Evolutionary conservation across 192 early-diverging fungal genomes (phyloP), one percentile per base, ranked within the genome.

Genomic region (Backusella morwellensis): DNA sequence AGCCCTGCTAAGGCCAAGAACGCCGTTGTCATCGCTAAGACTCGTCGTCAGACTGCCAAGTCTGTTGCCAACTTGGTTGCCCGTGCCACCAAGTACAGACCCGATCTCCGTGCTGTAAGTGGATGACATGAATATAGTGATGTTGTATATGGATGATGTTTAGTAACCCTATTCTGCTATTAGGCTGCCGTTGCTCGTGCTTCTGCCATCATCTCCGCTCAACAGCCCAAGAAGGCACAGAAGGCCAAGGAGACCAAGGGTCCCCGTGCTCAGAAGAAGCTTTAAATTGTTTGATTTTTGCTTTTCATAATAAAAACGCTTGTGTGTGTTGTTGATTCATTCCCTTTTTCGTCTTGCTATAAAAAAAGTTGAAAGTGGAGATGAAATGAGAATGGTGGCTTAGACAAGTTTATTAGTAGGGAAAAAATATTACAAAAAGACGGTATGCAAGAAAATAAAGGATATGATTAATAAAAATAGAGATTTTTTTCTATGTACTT

Each of bases 161-260:
- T 74, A 21, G 1, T 66, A 40, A 78, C 17, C 66, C 21, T 32
- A 15, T 35, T 36, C 66, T 38, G 19, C 14, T 38, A 50, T 54
- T 84, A 91, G 90, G 89, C 88, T 78, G 92, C 94, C 77, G 87
- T 93, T 74, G 92, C 91, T 76, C 92, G 94, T 78, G 88, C 90
- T 50, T 82, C 88, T 50, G 86, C 91, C 66, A 78, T 95, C 81
- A 78, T 89, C 79, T 85, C 87, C 77, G 74, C 84, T 68, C 90
- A 93, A 85, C 91, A 89, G 83, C 82, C 85, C 50, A 78, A 82
- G 74, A 90, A 91, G 86, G 83, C 78, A 70, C 81, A 81, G 78
- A 83, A 86, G 80, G 81, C 82, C 80, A 89, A 88, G 83, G 86
- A 86, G 72, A 81, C 81, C 78, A 91, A 90, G 85, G 90, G 84